phyloP scores from a whole-genome alignment of 305 asterid species.

The Galium porrigens region DNA sequence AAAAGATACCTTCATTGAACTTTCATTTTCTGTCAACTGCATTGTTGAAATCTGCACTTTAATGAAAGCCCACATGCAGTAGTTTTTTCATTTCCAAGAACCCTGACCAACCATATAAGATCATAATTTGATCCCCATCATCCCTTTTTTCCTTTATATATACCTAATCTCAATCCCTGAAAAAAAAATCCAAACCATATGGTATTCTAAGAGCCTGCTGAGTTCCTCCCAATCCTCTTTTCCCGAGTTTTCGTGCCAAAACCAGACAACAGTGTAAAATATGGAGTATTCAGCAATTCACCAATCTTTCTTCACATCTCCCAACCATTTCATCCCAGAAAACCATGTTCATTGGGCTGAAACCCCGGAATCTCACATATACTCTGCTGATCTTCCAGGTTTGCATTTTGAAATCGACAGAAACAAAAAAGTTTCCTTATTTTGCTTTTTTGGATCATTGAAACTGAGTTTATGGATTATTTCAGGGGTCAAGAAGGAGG shows the following conservation, averaged over 20 bases:
- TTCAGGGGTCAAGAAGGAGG: conserved; percentile 55
- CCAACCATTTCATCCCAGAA: conserved; percentile 33
- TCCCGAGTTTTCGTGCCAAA: background rate
- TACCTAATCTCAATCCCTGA: background rate
- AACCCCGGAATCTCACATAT: conserved; percentile 59
- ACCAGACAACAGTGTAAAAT: background rate
- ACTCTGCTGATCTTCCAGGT: conserved; percentile 68
- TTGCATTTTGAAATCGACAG: background rate
- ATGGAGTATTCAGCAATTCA: conserved; percentile 35
- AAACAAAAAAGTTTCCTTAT: background rate
- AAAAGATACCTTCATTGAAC: background rate
- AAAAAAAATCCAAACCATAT: conserved; percentile 5
- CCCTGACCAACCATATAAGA: conserved; percentile 9
- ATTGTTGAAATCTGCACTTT: conserved; percentile 4
- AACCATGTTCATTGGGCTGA: conserved; percentile 55
- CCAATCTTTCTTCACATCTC: conserved; percentile 27
- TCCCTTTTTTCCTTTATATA: background rate
- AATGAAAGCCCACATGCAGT: background rate
- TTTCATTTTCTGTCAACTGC: background rate
- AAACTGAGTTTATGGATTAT: background rate
- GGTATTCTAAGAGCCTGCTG: background rate
- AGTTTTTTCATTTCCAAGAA: background rate
- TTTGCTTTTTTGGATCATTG: background rate
- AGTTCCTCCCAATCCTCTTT: background rate
- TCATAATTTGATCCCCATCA: background rate